Percentiles rank a stretch among this genome's conserved stretches.
phyloP scores from a whole-genome alignment of 495 filamentous ascomycete species.

The Chaetomium cochliodes region DNA sequence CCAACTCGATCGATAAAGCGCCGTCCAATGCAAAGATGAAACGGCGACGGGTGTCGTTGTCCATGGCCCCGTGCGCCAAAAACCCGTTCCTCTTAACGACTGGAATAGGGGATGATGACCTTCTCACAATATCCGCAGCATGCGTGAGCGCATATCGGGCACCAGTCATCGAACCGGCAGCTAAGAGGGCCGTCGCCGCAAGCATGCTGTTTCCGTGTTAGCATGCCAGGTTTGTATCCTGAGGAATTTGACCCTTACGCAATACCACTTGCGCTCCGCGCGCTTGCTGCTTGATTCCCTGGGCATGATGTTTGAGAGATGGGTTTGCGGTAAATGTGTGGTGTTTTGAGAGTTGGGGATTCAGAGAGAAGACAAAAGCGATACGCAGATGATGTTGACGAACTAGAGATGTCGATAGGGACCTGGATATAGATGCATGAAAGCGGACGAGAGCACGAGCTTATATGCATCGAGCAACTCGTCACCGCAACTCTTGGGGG shows the following conservation, averaged over 20 bases:
- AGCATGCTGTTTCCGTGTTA: conserved; percentile 3
- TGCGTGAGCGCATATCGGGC: not conserved
- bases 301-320: not conserved
- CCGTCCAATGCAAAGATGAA: not conserved
- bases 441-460: not conserved
- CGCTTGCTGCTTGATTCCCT: not conserved
- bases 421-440: not conserved
- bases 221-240: not conserved
- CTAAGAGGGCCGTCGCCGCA: conserved; percentile 17
- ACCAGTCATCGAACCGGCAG: not conserved
- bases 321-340: not conserved
- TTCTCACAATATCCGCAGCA: conserved; percentile 2
- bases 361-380: not conserved
- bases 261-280: conserved; percentile 13
- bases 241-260: conserved; percentile 7
- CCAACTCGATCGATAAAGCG: not conserved
- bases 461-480: not conserved
- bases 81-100: not conserved
- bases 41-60: not conserved
- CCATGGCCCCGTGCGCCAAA: not conserved
- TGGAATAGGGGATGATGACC: not conserved
- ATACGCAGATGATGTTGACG: not conserved
- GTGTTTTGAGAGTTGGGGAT: not conserved
- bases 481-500: not conserved
- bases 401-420: not conserved